phyloP scores from a whole-genome alignment of 805 yeast genomes.

The Metschnikowia continentalis region DNA sequence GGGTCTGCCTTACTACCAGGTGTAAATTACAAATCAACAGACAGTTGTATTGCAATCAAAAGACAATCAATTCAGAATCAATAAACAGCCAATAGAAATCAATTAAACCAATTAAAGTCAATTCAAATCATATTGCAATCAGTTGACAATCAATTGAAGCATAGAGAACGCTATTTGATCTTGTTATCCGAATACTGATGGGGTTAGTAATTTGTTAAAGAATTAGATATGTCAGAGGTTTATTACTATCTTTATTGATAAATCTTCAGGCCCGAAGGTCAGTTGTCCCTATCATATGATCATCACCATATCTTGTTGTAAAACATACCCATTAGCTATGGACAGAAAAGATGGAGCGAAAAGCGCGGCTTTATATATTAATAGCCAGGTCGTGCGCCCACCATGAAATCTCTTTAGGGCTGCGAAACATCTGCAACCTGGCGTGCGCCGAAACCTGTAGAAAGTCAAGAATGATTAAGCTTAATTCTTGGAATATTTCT shows the following conservation, averaged over 20 bases:
- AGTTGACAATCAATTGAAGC: too few relatives aligned
- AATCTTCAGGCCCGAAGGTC: slow-evolving; percentile 20
- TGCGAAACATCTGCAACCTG: slow-evolving; percentile 1
- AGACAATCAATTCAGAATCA: too few relatives aligned
- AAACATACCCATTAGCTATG: background rate
- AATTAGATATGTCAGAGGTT: background rate
- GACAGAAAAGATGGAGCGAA: background rate
- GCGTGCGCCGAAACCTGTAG: background rate
- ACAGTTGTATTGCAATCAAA: too few relatives aligned
- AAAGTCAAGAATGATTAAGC: background rate
- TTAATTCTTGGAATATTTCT: background rate
- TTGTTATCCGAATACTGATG: background rate
- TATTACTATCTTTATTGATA: slow-evolving; percentile 18
- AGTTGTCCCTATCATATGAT: slow-evolving; percentile 21
- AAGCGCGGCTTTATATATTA: background rate
- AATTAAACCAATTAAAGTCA: too few relatives aligned
- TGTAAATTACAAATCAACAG: too few relatives aligned
- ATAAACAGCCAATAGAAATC: too few relatives aligned
- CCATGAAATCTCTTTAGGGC: background rate
- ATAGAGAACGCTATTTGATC: background rate
- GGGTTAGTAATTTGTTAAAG: slow-evolving; percentile 3
- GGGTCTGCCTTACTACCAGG: too few relatives aligned
- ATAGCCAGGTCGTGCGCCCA: background rate
- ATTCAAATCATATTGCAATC: too few relatives aligned
- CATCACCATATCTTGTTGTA: slow-evolving; percentile 10